phyloP scores from a whole-genome alignment of 2,329 filamentous ascomycete genomes.

The Dissoconium aciculare region DNA sequence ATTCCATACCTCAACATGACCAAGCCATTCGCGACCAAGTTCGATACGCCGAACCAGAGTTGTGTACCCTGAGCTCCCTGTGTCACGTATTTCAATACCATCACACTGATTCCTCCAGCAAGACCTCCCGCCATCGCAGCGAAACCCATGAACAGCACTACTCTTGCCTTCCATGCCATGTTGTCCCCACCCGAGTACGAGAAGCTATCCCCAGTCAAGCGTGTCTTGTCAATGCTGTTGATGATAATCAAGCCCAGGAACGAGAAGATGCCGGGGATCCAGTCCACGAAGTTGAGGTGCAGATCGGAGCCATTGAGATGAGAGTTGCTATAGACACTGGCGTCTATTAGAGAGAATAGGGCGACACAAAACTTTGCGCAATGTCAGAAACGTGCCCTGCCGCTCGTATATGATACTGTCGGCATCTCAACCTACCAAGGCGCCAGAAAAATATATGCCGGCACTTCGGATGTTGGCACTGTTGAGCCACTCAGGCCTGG shows the following conservation, averaged over 20 bases:
- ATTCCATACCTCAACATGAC: slow-evolving; percentile 49
- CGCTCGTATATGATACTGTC: not conserved
- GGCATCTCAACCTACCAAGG: slow-evolving; percentile 48
- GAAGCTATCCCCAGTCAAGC: slow-evolving; percentile 48
- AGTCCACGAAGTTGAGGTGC: slow-evolving; percentile 56
- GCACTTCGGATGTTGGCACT: slow-evolving; percentile 47
- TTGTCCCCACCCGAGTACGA: slow-evolving; percentile 46
- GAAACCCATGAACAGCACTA: slow-evolving; percentile 55
- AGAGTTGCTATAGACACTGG: slow-evolving; percentile 48
- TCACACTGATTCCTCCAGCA: slow-evolving; percentile 50
- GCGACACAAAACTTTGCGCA: slow-evolving; percentile 51
- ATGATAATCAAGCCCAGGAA: slow-evolving; percentile 57
- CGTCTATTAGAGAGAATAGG: slow-evolving; percentile 55
- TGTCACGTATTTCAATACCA: slow-evolving; percentile 54
- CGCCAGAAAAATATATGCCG: slow-evolving; percentile 52
- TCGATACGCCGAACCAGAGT: slow-evolving; percentile 52
- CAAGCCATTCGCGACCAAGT: slow-evolving; percentile 48
- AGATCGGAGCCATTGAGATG: slow-evolving; percentile 42
- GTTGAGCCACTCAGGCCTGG: slow-evolving; percentile 52
- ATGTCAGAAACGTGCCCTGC: too few relatives aligned
- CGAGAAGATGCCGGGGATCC: slow-evolving; percentile 57
- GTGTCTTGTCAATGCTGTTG: slow-evolving; percentile 55
- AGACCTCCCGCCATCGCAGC: slow-evolving; percentile 53
- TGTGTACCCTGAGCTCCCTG: slow-evolving; percentile 44
- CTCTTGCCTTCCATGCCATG: slow-evolving; percentile 54